phyloP scores from a whole-genome alignment of 305 asterid genomes.

The Salvia sclarea region DNA sequence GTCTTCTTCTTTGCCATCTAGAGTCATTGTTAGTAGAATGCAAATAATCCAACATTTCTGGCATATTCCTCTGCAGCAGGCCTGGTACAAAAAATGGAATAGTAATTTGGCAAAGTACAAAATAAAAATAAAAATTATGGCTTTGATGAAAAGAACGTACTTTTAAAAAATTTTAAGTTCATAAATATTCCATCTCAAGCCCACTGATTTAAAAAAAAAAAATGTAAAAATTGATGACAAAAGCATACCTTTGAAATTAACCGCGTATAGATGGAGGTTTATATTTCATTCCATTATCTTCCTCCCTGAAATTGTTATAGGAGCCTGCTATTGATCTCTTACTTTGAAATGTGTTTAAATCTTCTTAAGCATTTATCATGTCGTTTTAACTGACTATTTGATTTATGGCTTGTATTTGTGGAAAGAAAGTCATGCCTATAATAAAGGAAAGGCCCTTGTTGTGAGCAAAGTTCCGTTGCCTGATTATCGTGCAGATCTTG shows the following conservation, averaged over 20 bases:
- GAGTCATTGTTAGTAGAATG: background rate
- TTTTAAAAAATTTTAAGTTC: too few species aligned
- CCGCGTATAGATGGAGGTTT: background rate
- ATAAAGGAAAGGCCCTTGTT: constrained; percentile 90
- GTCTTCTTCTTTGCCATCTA: background rate
- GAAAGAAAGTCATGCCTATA: constrained; percentile 91
- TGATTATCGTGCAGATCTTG: constrained; percentile 95
- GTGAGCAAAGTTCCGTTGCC: constrained; percentile 94
- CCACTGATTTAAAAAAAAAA: too few species aligned
- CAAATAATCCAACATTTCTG: background rate
- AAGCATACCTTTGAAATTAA: too few species aligned
- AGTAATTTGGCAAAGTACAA: background rate
- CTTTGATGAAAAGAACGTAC: background rate
- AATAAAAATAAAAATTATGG: background rate
- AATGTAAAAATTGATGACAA: too few species aligned
- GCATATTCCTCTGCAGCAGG: background rate
- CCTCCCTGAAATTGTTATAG: background rate
- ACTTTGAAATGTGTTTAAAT: constrained; percentile 16
- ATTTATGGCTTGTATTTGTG: constrained; percentile 50
- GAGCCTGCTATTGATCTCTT: constrained; percentile 17
- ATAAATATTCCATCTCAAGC: too few species aligned
- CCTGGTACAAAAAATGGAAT: background rate
- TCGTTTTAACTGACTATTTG: constrained; percentile 33
- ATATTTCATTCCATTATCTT: background rate
- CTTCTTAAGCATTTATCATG: constrained; percentile 16